Conservation (phyloP, 1,139 yeast species). For the Suhomyces coccinellae region DNA sequence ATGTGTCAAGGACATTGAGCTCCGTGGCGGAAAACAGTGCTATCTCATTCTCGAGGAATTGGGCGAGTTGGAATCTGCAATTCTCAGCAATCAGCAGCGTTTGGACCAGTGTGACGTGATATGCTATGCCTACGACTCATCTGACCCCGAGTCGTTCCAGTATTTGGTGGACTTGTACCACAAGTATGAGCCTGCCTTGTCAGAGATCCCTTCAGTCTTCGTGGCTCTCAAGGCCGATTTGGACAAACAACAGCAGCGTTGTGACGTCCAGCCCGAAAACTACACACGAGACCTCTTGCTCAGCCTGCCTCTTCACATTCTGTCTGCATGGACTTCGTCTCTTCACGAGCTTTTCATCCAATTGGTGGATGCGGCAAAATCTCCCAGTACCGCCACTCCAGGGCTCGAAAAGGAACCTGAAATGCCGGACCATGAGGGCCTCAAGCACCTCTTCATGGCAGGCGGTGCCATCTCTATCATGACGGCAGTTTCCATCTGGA, state of each 20-base stretch:
- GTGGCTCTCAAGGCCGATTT: slow-evolving; percentile 94
- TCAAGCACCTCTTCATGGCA: slow-evolving; percentile 53
- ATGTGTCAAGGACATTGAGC: slow-evolving; percentile 91
- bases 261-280: slow-evolving; percentile 82
- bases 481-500: slow-evolving; percentile 60
- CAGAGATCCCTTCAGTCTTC: slow-evolving; percentile 76
- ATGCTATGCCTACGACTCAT: slow-evolving; percentile 87
- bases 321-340: slow-evolving; percentile 87
- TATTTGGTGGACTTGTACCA: slow-evolving; percentile 69
- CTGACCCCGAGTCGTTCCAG: slow-evolving; percentile 93
- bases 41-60: slow-evolving; percentile 86
- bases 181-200: slow-evolving; percentile 55
- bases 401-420: slow-evolving; percentile 72
- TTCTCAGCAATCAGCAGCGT: slow-evolving; percentile 67
- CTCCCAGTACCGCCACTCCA: slow-evolving; percentile 79
- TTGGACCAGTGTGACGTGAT: slow-evolving; percentile 87
- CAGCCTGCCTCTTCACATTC: slow-evolving; percentile 76
- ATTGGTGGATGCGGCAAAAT: slow-evolving; percentile 83
- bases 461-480: slow-evolving; percentile 69
- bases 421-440: slow-evolving; percentile 43
- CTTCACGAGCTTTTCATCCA: slow-evolving; percentile 82
- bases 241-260: slow-evolving; percentile 91
- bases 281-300: slow-evolving; percentile 66
- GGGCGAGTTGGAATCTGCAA: slow-evolving; percentile 84
- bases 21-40: slow-evolving; percentile 93